Percentiles rank a stretch among this genome's conserved stretches.
Evolutionary conservation across 1,284 basidiomycete genomes (phyloP).

Genomic region (Rhodofomes roseus): DNA sequence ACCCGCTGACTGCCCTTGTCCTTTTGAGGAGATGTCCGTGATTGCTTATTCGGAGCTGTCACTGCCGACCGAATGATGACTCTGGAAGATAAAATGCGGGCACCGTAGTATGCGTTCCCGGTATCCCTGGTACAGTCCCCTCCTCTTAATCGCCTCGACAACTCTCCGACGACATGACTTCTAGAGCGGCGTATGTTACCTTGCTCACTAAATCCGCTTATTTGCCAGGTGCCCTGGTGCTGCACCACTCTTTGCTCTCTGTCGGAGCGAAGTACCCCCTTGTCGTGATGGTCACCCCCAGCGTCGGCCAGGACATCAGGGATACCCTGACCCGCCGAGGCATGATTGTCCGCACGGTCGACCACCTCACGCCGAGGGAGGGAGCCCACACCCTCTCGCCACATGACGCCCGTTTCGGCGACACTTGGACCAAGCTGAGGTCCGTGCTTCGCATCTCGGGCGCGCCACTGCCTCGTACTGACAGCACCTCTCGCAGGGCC

Average conservation of each 20-base stretch:
- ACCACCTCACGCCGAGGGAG: conserved; percentile 53
- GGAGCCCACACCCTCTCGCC: conserved; percentile 45
- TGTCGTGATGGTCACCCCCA: conserved; percentile 75
- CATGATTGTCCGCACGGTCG: conserved; percentile 57
- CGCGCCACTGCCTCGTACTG: neutral
- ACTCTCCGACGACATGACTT: conserved; percentile 25
- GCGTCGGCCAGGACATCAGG: conserved; percentile 51
- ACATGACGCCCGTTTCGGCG: conserved; percentile 68
- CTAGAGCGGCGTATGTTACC: conserved; percentile 52
- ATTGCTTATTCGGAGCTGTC: conserved; percentile 1
- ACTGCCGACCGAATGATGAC: conserved; percentile 1
- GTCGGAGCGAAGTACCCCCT: conserved; percentile 75
- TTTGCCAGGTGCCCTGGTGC: conserved; percentile 71
- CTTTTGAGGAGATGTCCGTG: conserved; percentile 4
- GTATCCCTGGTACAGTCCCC: neutral
- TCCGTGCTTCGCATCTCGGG: conserved; percentile 27
- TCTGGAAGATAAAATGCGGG: neutral
- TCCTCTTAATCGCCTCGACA: conserved; percentile 2
- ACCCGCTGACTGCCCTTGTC: neutral
- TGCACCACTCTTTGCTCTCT: conserved; percentile 63
- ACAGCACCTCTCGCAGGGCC: conserved; percentile 39
- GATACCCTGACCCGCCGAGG: conserved; percentile 51
- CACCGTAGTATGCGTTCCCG: neutral
- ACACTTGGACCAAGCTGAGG: conserved; percentile 92
- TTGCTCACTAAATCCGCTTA: conserved; percentile 67